Percentiles rank a stretch among this genome's conserved stretches.
These are phyloP conservation scores for Coemansia sp. DNA, from an alignment of 192 early-diverging fungal genomes.

Conservation along the genomic window DNA sequence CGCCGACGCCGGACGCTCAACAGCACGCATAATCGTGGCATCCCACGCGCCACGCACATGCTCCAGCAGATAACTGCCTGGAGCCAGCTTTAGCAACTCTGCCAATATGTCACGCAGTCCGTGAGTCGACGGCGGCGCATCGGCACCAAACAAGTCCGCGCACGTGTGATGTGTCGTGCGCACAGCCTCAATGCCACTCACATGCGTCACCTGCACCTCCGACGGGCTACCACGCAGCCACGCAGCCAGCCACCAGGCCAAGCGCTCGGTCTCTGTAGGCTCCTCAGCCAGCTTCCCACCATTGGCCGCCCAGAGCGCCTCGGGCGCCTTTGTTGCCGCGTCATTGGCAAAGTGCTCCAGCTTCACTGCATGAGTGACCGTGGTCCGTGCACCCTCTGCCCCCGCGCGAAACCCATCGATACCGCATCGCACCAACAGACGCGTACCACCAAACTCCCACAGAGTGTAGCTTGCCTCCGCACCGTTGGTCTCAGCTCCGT, in stretches of 20 bases:
- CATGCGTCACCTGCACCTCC: conserved; percentile 42
- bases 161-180: conserved; percentile 9
- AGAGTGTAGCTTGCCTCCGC: conserved; percentile 25
- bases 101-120: conserved; percentile 20
- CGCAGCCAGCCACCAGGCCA: conserved; percentile 41
- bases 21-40: conserved; percentile 37
- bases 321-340: background rate
- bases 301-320: conserved; percentile 7
- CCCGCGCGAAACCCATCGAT: conserved; percentile 25
- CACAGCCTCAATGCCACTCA: conserved; percentile 4
- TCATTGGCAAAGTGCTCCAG: conserved; percentile 40
- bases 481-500: background rate
- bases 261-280: conserved; percentile 26
- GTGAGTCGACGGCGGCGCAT: conserved; percentile 30
- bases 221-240: conserved; percentile 44
- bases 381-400: conserved; percentile 1
- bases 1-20: conserved; percentile 5
- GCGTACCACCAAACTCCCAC: conserved; percentile 43
- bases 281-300: conserved; percentile 19
- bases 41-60: conserved; percentile 43
- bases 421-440: conserved; percentile 32
- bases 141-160: conserved; percentile 14
- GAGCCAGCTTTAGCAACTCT: conserved; percentile 15
- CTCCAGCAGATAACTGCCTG: conserved; percentile 33
- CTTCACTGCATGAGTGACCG: conserved; percentile 35